Percentiles rank a stretch among this genome's conserved stretches.
These are phyloP conservation scores for Moesziomyces parantarcticus DNA, from an alignment of 1,284 basidiomycete species.

Conservation along the genomic window DNA sequence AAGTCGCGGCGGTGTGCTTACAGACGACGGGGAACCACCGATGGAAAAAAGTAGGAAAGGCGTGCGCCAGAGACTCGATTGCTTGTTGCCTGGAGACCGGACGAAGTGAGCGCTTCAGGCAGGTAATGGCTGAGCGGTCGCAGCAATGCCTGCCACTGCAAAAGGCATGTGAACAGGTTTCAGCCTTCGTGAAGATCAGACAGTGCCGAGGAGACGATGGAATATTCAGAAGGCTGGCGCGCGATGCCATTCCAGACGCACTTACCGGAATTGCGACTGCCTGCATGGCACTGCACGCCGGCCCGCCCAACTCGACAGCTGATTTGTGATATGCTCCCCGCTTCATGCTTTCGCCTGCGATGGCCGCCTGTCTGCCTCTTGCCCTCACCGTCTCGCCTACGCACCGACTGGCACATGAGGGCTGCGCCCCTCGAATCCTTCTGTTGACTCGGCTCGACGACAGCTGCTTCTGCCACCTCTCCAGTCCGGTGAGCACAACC, in stretches of 20 bases:
- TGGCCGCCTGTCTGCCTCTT: neutral
- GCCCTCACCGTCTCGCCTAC: neutral
- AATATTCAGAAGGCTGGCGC: neutral
- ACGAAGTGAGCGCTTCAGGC: too few relatives aligned
- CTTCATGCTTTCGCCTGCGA: slow-evolving; percentile 11
- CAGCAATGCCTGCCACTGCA: too few relatives aligned
- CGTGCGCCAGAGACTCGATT: too few relatives aligned
- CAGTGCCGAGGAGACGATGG: too few relatives aligned
- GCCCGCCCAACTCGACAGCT: slow-evolving; percentile 37
- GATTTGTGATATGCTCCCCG: slow-evolving; percentile 32
- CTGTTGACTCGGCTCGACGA: slow-evolving; percentile 7
- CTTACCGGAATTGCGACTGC: slow-evolving; percentile 1
- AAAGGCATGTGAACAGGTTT: too few relatives aligned
- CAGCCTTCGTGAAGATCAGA: too few relatives aligned
- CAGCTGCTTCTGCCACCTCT: neutral
- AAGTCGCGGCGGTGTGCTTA: too few relatives aligned
- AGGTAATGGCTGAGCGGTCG: too few relatives aligned
- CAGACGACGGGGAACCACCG: too few relatives aligned
- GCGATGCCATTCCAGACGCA: slow-evolving; percentile 23
- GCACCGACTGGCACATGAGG: too few relatives aligned
- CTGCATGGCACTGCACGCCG: neutral
- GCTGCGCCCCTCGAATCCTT: slow-evolving; percentile 1
- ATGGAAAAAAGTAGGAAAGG: too few relatives aligned
- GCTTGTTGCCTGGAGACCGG: too few relatives aligned
- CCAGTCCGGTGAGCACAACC: neutral